These are phyloP conservation scores for Funneliformis caledonium DNA, from an alignment of 371 early-diverging fungal species.

Conservation along the genomic window DNA sequence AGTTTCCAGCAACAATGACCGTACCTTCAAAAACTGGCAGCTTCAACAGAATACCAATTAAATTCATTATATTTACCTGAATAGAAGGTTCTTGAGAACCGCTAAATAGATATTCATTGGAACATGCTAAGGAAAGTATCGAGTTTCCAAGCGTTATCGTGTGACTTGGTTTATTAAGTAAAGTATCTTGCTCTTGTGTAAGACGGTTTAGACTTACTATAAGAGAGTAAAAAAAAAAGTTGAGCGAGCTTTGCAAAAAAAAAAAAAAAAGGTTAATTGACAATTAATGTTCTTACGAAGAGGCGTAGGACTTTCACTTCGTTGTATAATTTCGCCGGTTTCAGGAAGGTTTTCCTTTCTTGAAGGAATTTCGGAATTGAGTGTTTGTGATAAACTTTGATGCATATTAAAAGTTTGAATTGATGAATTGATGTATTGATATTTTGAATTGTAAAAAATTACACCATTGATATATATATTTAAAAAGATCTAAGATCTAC, in stretches of 20 bases:
- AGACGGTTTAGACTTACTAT: constrained; percentile 15
- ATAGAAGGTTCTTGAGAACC: constrained; percentile 74
- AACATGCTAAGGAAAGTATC: constrained; percentile 70
- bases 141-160: constrained; percentile 70
- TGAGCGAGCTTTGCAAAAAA: neutral
- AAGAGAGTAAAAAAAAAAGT: neutral
- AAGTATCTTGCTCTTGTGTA: neutral
- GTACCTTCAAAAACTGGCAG: too few species aligned
- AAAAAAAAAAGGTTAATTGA: too few species aligned
- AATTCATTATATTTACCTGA: constrained; percentile 47
- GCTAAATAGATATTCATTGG: constrained; percentile 64
- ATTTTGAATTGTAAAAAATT: too few species aligned
- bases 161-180: constrained; percentile 44
- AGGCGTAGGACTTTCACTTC: neutral
- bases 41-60: neutral
- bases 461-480: too few species aligned
- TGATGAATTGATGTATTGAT: too few species aligned
- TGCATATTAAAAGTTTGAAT: neutral
- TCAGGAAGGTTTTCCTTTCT: neutral
- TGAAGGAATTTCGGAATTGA: neutral
- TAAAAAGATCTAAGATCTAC: too few species aligned
- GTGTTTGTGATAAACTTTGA: neutral
- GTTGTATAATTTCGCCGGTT: neutral
- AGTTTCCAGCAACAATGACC: neutral
- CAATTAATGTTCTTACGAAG: neutral